These are phyloP conservation scores for Bretziella fagacearum DNA, from an alignment of 2,329 filamentous ascomycete species.

Conservation along the genomic window DNA sequence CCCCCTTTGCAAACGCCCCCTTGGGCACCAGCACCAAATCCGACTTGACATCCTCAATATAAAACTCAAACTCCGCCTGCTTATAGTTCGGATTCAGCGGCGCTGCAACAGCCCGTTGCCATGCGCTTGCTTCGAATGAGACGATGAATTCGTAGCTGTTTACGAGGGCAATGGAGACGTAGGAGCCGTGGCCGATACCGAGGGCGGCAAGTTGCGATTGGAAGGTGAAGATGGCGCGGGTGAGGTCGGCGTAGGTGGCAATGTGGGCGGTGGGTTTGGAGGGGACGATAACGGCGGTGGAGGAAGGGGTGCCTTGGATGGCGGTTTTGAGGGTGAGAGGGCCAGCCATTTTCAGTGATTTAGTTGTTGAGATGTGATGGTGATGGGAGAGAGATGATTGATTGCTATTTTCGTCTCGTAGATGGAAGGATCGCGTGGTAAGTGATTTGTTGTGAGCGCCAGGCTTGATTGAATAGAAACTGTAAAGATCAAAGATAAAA, in stretches of 20 bases:
- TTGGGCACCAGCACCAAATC: slow-evolving; percentile 59
- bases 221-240: slow-evolving; percentile 49
- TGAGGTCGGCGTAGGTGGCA: slow-evolving; percentile 53
- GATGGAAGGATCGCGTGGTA: too few species aligned
- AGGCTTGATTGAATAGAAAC: too few species aligned
- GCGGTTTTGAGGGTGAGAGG: slow-evolving; percentile 32
- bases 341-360: slow-evolving; percentile 1
- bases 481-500: too few species aligned
- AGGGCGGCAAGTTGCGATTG: slow-evolving; percentile 62
- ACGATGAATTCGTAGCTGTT: slow-evolving; percentile 84
- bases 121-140: slow-evolving; percentile 69
- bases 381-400: too few species aligned
- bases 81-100: slow-evolving; percentile 82
- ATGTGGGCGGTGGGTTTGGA: slow-evolving; percentile 42
- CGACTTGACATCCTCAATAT: slow-evolving; percentile 73
- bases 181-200: slow-evolving; percentile 49
- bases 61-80: slow-evolving; percentile 81
- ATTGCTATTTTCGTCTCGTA: too few species aligned
- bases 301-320: slow-evolving; percentile 29
- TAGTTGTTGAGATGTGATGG: neutral
- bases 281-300: slow-evolving; percentile 56
- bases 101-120: slow-evolving; percentile 68
- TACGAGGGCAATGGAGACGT: slow-evolving; percentile 66
- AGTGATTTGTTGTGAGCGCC: too few species aligned
- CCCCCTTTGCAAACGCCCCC: slow-evolving; percentile 48